Evolutionary conservation across 176 grass and related monocot species (phyloP), one percentile per base, ranked within the genome.

Genomic region (Pontederia crassipes): DNA sequence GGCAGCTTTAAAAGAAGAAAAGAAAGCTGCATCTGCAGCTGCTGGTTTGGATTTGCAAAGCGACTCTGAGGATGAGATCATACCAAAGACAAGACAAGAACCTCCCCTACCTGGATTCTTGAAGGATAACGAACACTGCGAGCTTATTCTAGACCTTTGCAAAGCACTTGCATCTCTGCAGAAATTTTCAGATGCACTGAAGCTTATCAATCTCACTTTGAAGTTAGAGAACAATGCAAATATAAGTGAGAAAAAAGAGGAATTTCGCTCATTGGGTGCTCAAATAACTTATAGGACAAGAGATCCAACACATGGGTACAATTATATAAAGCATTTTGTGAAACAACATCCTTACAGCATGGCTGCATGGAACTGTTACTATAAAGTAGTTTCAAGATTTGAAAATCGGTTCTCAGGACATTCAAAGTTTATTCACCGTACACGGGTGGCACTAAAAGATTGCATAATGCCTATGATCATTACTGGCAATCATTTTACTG

Each of bases 311-410:
- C 87, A 90, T 78, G 93, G 93, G 18, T 97, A 88, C 61, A 84
- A 97, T 72, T 92, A 97, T 65, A 87, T 97, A n/a, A 72, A 81
- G 20, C 74, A 97, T 64, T 79, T 85, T 57, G 87, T 88, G 72
- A 76, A 87, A 64, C 87, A 91, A 50, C 84, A 97, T 67, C 92
- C 92, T 11, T 78, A 81, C 61, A 85, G 83, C 61, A 55, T 80
- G 53, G 69, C 84, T 50, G 87, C 92, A 18, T 97, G 92, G 92
- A 97, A 97, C 64, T 85, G 80, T 74, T 97, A 80, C 72, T 91
- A 97, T 64, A 91, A 88, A 58, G 92, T 97, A 54, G 73, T 84
- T 66, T 91, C 92, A 71, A 97, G 84, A 85, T 61, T 77, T 64
- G 92, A 97, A 52, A 81, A 84, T 61, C 71, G 71, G 28, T 94